phyloP scores from a whole-genome alignment of 1,284 basidiomycete species.

The Marasmius fiardii region DNA sequence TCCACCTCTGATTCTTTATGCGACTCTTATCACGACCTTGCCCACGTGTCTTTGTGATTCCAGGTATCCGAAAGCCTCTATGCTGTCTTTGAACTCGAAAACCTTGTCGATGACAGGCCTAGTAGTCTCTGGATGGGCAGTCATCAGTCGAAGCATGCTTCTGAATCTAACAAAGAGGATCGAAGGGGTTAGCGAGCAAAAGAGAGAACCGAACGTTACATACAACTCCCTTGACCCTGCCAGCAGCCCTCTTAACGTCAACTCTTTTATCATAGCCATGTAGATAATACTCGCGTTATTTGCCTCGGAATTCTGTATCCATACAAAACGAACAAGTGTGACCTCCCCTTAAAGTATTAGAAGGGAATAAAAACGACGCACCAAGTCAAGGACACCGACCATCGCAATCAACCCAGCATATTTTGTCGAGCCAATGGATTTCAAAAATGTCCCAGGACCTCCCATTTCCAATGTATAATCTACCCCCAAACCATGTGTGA shows the following conservation, averaged over 20 bases:
- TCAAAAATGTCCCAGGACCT: constrained; percentile 28
- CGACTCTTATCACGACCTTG: constrained; percentile 38
- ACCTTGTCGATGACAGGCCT: constrained; percentile 39
- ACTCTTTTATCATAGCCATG: no score
- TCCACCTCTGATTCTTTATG: no score
- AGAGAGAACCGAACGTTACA: constrained; percentile 11
- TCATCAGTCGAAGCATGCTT: constrained; percentile 37
- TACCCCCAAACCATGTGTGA: constrained; percentile 19
- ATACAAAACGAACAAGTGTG: background rate
- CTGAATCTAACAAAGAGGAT: constrained; percentile 31
- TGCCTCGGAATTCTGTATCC: no score
- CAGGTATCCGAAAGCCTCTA: constrained; percentile 38
- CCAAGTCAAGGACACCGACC: constrained; percentile 20
- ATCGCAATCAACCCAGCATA: constrained; percentile 21
- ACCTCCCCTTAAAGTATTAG: background rate
- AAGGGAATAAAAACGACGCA: background rate
- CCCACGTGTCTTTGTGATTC: constrained; percentile 35
- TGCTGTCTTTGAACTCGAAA: constrained; percentile 37
- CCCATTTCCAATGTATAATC: constrained; percentile 29
- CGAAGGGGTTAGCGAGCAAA: background rate
- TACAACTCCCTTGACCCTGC: constrained; percentile 3
- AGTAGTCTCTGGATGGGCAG: constrained; percentile 24
- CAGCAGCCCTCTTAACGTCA: no score
- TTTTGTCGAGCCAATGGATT: constrained; percentile 30
- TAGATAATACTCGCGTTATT: no score